Evolutionary conservation across 176 grass and related monocot genomes (phyloP), one percentile per base, ranked within the genome.

Genomic region (Carex kokanica): DNA sequence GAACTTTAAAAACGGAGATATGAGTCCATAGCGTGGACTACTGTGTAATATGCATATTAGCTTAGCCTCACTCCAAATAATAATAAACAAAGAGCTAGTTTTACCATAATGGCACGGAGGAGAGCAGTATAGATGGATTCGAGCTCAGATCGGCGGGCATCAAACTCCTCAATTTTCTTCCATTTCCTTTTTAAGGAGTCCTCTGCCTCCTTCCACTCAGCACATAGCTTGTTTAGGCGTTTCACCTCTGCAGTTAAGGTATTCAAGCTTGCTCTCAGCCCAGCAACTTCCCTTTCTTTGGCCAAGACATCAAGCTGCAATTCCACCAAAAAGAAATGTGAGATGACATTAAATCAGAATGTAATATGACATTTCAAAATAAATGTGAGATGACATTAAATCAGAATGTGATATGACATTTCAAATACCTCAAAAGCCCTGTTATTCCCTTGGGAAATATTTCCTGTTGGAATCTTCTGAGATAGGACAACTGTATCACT

Each of bases 121-220:
- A 95, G 93, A 88, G 93, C 88, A 84, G 70, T 90, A 79, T 98
- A 98, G 86, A 98, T 92, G 59, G 82, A 91, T 82, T 98, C 91
- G 7, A 98, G 91, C 85, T 98, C 96, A 80, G 93, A 93, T 87
- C 93, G 82, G 74, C 96, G 89, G 64, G 96, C 88, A 59, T 93
- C 95, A 72, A 98, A 95, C 83, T 93, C 96, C 84, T 98, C 96
- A 1, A 98, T 98, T 89, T 98, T 98, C 83, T 95, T 98, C 96
- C 96, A 98, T 84, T 98, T 98, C 71, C 95, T 98, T 86, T 95
- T 98, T 86, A 98, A 84, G 3, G 91, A 98, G 84, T 95, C 93
- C 92, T 98, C 96, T 60, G 93, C 96, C 85, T 98, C 92, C 90
- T 95, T 95, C 93, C 93, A 98, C 86, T 98, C 91, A 1, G 89